phyloP scores from a whole-genome alignment of 768 basidiomycete species.

The Lactarius sanguifluus region DNA sequence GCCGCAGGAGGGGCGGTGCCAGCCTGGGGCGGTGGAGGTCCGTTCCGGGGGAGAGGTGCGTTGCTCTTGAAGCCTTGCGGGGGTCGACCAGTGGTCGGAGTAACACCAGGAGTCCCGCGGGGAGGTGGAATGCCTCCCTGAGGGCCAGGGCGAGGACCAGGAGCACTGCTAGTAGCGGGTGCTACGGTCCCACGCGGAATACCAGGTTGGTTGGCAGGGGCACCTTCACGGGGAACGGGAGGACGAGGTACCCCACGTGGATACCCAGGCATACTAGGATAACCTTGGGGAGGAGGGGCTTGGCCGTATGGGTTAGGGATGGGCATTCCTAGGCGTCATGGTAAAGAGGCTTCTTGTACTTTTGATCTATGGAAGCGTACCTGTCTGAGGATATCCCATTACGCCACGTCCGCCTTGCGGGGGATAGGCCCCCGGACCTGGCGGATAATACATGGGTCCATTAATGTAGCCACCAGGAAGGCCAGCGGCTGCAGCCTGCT shows the following conservation, averaged over 20 bases:
- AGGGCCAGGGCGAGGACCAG: constrained; percentile 63
- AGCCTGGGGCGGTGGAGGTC: constrained; percentile 38
- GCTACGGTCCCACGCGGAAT: constrained; percentile 68
- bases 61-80: constrained; percentile 38
- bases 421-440: constrained; percentile 75
- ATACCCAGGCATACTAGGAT: constrained; percentile 68
- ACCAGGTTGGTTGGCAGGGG: constrained; percentile 46
- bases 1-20: constrained; percentile 43
- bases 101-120: constrained; percentile 45
- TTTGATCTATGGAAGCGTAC: constrained; percentile 47
- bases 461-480: constrained; percentile 83
- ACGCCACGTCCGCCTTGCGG: constrained; percentile 75
- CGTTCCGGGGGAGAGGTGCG: constrained; percentile 37
- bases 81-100: constrained; percentile 43
- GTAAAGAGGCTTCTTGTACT: constrained; percentile 43
- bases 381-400: constrained; percentile 78
- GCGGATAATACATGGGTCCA: constrained; percentile 83
- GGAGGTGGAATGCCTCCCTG: constrained; percentile 48
- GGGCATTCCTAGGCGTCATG: constrained; percentile 71
- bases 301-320: constrained; percentile 71
- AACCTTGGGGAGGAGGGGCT: constrained; percentile 72
- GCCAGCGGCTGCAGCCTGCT: constrained; percentile 88
- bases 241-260: constrained; percentile 61
- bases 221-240: constrained; percentile 66
- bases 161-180: constrained; percentile 43